Percentiles rank a stretch among this genome's conserved stretches.
Conservation (phyloP, 2,329 filamentous ascomycete species). For the Basipetospora chlamydospora region DNA sequence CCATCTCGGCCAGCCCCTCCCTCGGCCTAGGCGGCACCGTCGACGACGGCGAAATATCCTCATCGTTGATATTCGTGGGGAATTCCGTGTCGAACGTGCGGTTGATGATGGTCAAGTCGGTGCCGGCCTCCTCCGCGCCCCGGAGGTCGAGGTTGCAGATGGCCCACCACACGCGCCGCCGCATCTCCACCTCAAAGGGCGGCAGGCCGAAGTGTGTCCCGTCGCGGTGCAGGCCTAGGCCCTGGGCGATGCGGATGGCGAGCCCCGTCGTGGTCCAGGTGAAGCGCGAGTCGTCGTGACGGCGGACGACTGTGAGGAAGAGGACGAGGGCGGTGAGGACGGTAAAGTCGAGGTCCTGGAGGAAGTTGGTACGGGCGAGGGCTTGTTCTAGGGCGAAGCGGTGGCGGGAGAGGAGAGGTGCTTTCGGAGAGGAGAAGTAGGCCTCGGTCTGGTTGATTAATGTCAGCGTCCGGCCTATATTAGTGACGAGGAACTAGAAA, state of each 20-base stretch:
- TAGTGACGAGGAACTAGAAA: too few relatives aligned
- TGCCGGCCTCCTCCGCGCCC: constrained; percentile 38
- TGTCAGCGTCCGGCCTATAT: neutral
- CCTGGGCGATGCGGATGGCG: constrained; percentile 42
- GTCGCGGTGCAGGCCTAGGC: constrained; percentile 46
- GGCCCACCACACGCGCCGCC: constrained; percentile 47
- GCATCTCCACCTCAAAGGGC: constrained; percentile 45
- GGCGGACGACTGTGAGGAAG: constrained; percentile 35
- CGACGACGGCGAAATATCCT: constrained; percentile 29
- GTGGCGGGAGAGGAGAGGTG: constrained; percentile 29
- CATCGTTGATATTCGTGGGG: constrained; percentile 36
- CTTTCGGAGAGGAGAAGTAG: constrained; percentile 28
- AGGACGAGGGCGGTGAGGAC: constrained; percentile 44
- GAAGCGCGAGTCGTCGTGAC: constrained; percentile 34
- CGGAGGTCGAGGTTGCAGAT: constrained; percentile 41
- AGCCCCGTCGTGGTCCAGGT: constrained; percentile 47
- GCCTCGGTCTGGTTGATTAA: constrained; percentile 14
- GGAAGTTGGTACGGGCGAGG: constrained; percentile 40
- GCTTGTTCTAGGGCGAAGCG: constrained; percentile 41
- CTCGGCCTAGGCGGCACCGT: constrained; percentile 30
- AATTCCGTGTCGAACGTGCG: constrained; percentile 30
- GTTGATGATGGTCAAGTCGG: constrained; percentile 27
- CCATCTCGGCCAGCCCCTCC: constrained; percentile 37
- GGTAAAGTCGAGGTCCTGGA: constrained; percentile 40
- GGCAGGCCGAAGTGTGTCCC: constrained; percentile 33